These are phyloP conservation scores for Escallonia rubra DNA, from an alignment of 129 eudicot genomes.

Conservation along the genomic window DNA sequence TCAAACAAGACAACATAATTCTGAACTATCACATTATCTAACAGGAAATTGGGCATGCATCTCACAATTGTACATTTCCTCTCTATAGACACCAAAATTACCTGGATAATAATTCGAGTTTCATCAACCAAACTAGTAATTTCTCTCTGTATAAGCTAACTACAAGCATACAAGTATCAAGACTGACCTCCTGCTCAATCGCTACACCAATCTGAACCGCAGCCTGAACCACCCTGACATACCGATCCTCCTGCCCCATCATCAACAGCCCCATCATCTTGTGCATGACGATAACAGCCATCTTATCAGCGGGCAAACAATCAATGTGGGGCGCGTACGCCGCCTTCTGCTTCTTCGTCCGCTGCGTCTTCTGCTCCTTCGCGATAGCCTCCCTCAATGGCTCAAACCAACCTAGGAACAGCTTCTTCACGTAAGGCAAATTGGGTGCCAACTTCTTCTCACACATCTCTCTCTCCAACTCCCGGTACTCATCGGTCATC, in stretches of 20 bases:
- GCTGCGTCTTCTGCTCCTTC: conserved; percentile 51
- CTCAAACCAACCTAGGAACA: conserved; percentile 93
- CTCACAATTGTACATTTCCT: neutral
- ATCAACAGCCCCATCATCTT: conserved; percentile 86
- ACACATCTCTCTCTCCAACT: conserved; percentile 83
- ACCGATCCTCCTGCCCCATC: conserved; percentile 58
- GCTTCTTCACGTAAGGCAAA: conserved; percentile 77
- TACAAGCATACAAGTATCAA: neutral
- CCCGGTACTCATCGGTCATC: conserved; percentile 76
- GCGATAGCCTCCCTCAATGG: conserved; percentile 75
- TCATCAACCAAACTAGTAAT: neutral
- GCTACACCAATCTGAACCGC: conserved; percentile 81
- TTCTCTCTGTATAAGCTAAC: neutral
- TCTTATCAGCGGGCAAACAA: conserved; percentile 79
- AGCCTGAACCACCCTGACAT: conserved; percentile 72
- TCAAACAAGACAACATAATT: too few species aligned
- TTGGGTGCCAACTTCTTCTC: conserved; percentile 86
- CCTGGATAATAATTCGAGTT: neutral
- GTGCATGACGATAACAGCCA: conserved; percentile 95
- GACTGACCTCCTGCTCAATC: conserved; percentile 85
- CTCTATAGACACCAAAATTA: neutral
- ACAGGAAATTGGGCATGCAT: too few species aligned
- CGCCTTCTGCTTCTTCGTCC: conserved; percentile 37
- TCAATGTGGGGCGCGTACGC: conserved; percentile 56
- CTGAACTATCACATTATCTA: too few species aligned